Base-by-base conservation (phyloP, 2,329 filamentous ascomycete genomes). In the Orbilia quercus region DNA sequence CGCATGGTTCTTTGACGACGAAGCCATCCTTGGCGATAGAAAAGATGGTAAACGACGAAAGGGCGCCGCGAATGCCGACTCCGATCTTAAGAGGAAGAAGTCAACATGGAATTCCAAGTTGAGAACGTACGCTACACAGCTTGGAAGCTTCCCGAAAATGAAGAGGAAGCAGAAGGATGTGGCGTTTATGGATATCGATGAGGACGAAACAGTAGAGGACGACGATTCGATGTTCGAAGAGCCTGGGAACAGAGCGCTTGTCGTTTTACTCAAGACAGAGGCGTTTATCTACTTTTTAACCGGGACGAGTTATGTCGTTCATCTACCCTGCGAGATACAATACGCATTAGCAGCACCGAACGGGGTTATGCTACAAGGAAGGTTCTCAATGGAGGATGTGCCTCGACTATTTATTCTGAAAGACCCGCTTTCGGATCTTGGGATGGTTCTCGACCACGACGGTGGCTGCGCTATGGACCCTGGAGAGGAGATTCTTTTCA, bases 261-360 rank as follows among this genome's bases (percentile, higher is more conserved):
- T 98, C 6, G 90, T 99, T 54, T 90, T 98, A 76, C 86, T 99
- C 76, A 93, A 91, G 81, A 93, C 91, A 0, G 94, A 98, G 79
- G 92, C 91, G 20, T 94, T 98, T 79, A 88, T 99, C 76, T 96
- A 93, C 83, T 97, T 96, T 79, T 85, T 98, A 38, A 87, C 90
- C 1, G 94, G 94, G 18, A 89, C 91, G 34, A 95, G 87, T 79
- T 91, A 99, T 84, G 87, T 96, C 69, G 85, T 98, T 51, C 92
- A 96, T 80, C 87, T 99, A 79, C 94, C 94, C 1, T 99, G 99
- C 79, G 93, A 98, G 81, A 90, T 97, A 44, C 92, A 96, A 79
- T 88, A 88, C 59, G 92, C 91, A 28, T 91, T 93, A 80, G 88
- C 94, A 36, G 91, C 91, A 11, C 90, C 92, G 4, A 85, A 88